phyloP scores from a whole-genome alignment of 2,329 filamentous ascomycete genomes.

The Orbilia oligospora region DNA sequence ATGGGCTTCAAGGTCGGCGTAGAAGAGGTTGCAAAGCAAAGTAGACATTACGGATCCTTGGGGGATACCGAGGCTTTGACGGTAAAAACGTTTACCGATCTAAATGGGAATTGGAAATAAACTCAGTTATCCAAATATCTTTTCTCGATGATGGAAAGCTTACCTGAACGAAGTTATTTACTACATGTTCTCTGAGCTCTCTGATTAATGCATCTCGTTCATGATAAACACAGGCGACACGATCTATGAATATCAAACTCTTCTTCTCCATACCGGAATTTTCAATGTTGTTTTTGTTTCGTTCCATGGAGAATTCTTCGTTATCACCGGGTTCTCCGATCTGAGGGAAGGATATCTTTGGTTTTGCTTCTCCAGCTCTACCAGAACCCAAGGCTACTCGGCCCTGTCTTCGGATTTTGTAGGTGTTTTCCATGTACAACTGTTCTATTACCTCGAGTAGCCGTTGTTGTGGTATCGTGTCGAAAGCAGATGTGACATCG shows the following conservation, averaged over 20 bases:
- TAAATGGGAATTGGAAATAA: slow-evolving; percentile 23
- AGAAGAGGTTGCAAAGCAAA: slow-evolving; percentile 94
- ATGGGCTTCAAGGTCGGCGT: slow-evolving; percentile 83
- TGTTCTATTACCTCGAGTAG: slow-evolving; percentile 76
- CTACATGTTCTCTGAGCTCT: slow-evolving; percentile 85
- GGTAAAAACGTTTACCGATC: slow-evolving; percentile 88
- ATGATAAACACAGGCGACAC: slow-evolving; percentile 73
- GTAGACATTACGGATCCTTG: slow-evolving; percentile 92
- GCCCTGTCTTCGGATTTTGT: slow-evolving; percentile 74
- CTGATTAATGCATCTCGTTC: slow-evolving; percentile 75
- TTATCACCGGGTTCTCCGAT: slow-evolving; percentile 48
- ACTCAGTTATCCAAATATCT: not conserved
- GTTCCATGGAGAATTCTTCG: slow-evolving; percentile 64
- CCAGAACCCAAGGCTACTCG: slow-evolving; percentile 71
- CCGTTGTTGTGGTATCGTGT: slow-evolving; percentile 88
- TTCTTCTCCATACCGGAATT: slow-evolving; percentile 69
- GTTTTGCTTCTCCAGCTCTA: slow-evolving; percentile 62
- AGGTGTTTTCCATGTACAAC: slow-evolving; percentile 68
- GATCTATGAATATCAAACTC: slow-evolving; percentile 84
- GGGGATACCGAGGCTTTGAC: slow-evolving; percentile 89
- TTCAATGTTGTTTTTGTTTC: slow-evolving; percentile 62
- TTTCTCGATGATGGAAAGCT: not conserved
- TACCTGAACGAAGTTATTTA: slow-evolving; percentile 82
- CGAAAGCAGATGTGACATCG: slow-evolving; percentile 92
- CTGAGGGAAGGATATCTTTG: slow-evolving; percentile 48